Base-by-base conservation (phyloP, 2,329 filamentous ascomycete genomes). In the Sporothrix schenckii region DNA sequence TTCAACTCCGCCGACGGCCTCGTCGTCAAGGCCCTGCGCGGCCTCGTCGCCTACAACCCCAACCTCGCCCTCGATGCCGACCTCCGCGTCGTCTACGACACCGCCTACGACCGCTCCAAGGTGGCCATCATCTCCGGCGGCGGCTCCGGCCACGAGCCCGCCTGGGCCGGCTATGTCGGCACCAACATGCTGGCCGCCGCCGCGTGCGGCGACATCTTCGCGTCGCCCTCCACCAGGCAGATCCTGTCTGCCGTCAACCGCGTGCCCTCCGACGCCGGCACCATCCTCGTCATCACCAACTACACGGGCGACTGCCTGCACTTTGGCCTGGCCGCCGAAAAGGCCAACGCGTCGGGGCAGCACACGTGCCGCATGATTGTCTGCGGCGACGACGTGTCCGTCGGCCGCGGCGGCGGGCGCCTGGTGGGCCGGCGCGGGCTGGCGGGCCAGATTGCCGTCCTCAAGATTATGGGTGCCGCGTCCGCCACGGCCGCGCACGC, bases 301-400 rank as follows among this genome's bases (percentile, higher is more conserved):
- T 89, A 89, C 77, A 89, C 87, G 0, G 87, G 87, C 61, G 87
- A 89, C 77, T 87, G 87, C 70, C 79, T 89, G 72, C 87, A 89
- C 76, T 88, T 88, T 73, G 86, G 86, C 0, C 79, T 89, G 14
- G 87, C 87, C 2, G 84, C 84, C 66, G 87, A 87, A 74, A 87
- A 84, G 77, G 87, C 84, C 50, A 83, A 83, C 63, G 85, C 86
- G 13, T 65, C 61, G 5, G 81, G 80, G 27, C 87, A 86, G 21
- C 83, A 85, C 73, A 82, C 80, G 67, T 86, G 85, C 73, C 80
- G 82, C 70, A 86, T 89, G 77, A 83, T 89, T 71, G 85, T 88
- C 72, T 88, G 87, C 71, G 87, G 86, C 52, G 88, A 90, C 73
- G 88, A 90, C 75, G 88, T 91, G 9, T 88, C 86, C 0, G 87